These are phyloP conservation scores for Phaeosphaeriaceae sp. DNA, from an alignment of 2,329 filamentous ascomycete species.

Conservation along the genomic window DNA sequence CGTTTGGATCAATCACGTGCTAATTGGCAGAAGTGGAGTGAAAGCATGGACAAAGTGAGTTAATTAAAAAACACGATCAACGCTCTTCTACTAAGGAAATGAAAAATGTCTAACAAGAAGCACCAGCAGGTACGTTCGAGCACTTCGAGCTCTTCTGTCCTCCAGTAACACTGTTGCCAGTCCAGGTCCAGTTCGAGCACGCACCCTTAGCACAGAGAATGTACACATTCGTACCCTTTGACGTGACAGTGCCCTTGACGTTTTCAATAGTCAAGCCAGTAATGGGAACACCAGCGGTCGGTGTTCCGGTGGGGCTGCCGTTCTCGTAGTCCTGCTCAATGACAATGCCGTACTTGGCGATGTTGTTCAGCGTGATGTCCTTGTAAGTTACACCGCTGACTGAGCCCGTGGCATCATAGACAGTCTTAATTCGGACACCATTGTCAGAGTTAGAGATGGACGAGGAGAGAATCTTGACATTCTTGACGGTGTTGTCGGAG, in stretches of 20 bases:
- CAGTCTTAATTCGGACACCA: conserved; percentile 66
- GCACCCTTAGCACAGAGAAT: conserved; percentile 63
- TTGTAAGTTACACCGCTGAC: conserved; percentile 58
- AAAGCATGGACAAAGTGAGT: neutral
- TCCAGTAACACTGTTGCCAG: conserved; percentile 48
- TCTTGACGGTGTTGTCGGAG: conserved; percentile 61
- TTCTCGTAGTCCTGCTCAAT: conserved; percentile 62
- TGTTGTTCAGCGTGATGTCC: conserved; percentile 55
- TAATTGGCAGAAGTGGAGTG: neutral
- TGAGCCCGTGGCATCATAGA: conserved; percentile 59
- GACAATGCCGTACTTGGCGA: conserved; percentile 59
- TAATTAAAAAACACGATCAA: neutral
- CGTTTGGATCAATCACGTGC: neutral
- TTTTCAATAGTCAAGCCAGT: conserved; percentile 51
- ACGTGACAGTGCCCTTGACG: conserved; percentile 50
- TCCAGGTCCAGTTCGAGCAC: conserved; percentile 64
- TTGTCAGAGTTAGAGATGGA: conserved; percentile 61
- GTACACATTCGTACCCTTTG: conserved; percentile 53
- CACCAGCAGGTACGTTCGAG: conserved; percentile 44
- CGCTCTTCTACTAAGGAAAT: neutral
- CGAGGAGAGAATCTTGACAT: conserved; percentile 59
- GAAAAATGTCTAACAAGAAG: conserved; percentile 38
- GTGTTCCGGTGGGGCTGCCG: conserved; percentile 50
- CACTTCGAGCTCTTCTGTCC: conserved; percentile 48
- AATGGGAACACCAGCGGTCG: conserved; percentile 58